phyloP scores from a whole-genome alignment of 148 eudicot species.

The Salicornia ramosissima region DNA sequence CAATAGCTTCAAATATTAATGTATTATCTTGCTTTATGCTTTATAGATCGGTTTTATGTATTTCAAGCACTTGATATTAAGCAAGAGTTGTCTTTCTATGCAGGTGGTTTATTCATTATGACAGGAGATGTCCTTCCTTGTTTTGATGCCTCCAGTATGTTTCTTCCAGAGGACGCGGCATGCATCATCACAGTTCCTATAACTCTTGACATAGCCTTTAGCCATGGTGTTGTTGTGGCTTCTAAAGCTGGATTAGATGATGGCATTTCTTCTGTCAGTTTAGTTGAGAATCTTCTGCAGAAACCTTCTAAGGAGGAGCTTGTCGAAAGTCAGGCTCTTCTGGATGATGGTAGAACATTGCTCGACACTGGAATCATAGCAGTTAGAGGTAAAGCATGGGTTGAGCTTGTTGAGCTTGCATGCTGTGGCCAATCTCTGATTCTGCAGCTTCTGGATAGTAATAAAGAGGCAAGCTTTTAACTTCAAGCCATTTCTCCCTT shows the following conservation, averaged over 20 bases:
- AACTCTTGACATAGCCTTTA: conserved; percentile 89
- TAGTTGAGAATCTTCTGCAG: conserved; percentile 86
- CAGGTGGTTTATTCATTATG: conserved; percentile 95
- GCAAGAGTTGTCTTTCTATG: conserved; percentile 13
- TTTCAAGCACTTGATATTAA: neutral
- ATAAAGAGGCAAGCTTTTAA: conserved; percentile 69
- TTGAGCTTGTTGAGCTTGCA: conserved; percentile 70
- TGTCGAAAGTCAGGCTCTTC: conserved; percentile 61
- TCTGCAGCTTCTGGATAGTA: conserved; percentile 60
- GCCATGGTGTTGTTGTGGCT: conserved; percentile 95
- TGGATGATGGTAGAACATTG: conserved; percentile 93
- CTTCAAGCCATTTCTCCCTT: neutral
- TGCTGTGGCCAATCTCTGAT: conserved; percentile 65
- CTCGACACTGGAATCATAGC: conserved; percentile 98
- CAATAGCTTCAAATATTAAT: neutral
- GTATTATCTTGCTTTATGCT: neutral
- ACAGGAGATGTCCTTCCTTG: conserved; percentile 99
- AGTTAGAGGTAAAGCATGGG: conserved; percentile 93
- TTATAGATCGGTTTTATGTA: neutral
- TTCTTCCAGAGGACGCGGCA: conserved; percentile 74
- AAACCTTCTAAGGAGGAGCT: conserved; percentile 84
- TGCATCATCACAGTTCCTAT: conserved; percentile 96
- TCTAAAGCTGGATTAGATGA: conserved; percentile 40
- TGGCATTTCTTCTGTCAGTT: conserved; percentile 38
- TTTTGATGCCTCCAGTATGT: conserved; percentile 87